These are phyloP conservation scores for Clavispora phyllophila DNA, from an alignment of 805 yeast species.

Conservation along the genomic window DNA sequence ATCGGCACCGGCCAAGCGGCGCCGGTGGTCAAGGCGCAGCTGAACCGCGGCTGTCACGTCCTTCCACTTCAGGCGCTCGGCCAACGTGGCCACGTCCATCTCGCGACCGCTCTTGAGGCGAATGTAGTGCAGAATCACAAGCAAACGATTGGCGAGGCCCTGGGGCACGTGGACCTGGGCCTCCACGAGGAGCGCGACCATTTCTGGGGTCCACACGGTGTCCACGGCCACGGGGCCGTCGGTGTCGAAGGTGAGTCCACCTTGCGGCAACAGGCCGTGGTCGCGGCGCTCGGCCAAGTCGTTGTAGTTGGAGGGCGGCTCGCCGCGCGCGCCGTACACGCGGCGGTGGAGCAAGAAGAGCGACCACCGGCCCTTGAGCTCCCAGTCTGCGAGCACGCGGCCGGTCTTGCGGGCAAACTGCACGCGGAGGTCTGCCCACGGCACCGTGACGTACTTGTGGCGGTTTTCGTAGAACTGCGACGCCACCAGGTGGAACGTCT, in stretches of 20 bases:
- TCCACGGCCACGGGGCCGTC: background rate
- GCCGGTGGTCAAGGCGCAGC: background rate
- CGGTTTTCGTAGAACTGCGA: conserved; percentile 4
- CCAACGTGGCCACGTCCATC: background rate
- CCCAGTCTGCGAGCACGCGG: conserved; percentile 12
- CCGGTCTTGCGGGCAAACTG: conserved; percentile 7
- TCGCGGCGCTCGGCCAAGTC: conserved; percentile 4
- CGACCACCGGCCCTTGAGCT: conserved; percentile 11
- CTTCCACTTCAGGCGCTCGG: conserved; percentile 1
- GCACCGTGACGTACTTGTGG: conserved; percentile 8
- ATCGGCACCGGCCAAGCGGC: too few relatives aligned
- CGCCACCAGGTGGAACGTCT: conserved; percentile 11
- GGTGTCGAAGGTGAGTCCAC: background rate
- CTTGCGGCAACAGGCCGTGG: background rate
- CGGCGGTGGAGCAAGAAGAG: conserved; percentile 12
- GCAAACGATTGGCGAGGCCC: conserved; percentile 2
- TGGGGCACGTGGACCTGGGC: conserved; percentile 6
- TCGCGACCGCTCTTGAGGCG: conserved; percentile 1
- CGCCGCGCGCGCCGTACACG: conserved; percentile 12
- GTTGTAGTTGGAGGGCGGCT: conserved; percentile 11
- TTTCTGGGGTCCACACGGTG: conserved; percentile 7
- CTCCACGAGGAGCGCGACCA: conserved; percentile 7
- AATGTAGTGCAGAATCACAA: conserved; percentile 5
- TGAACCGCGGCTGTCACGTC: conserved; percentile 2
- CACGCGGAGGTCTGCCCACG: conserved; percentile 13